These are phyloP conservation scores for Fusarium vanettenii DNA, from an alignment of 2,329 filamentous ascomycete species.

Conservation along the genomic window DNA sequence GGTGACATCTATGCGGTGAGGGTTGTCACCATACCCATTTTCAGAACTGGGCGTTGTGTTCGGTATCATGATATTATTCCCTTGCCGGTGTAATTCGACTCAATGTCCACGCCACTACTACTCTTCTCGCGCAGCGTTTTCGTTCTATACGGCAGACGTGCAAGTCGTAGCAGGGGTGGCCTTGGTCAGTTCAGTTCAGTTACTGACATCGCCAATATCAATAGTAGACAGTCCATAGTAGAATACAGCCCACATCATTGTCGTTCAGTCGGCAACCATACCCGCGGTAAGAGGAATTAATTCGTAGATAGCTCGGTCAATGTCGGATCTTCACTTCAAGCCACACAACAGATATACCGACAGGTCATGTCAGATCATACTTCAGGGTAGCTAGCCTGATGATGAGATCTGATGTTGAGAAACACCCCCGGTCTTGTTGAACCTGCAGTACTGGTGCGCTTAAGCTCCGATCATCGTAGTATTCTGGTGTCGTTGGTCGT, in stretches of 20 bases:
- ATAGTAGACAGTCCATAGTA: too few species aligned
- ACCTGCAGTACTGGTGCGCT: neutral
- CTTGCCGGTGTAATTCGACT: neutral
- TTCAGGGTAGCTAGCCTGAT: neutral
- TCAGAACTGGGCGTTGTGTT: neutral
- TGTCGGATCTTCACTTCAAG: neutral
- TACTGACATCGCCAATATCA: too few species aligned
- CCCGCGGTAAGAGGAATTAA: neutral
- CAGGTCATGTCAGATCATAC: neutral
- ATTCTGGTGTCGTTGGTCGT: neutral
- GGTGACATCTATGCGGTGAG: too few species aligned
- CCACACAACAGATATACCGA: neutral
- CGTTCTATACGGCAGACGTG: too few species aligned
- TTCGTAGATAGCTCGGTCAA: neutral
- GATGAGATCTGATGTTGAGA: neutral
- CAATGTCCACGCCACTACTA: too few species aligned
- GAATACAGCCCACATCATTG: neutral
- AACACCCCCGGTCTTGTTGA: neutral
- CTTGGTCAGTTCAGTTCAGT: too few species aligned
- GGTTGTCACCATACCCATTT: neutral
- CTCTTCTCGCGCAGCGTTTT: too few species aligned
- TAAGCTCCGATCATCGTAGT: neutral
- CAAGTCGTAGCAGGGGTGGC: too few species aligned
- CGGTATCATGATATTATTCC: neutral
- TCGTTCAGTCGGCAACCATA: neutral